phyloP scores from a whole-genome alignment of 1,284 basidiomycete genomes.

The Abortiporus biennis region DNA sequence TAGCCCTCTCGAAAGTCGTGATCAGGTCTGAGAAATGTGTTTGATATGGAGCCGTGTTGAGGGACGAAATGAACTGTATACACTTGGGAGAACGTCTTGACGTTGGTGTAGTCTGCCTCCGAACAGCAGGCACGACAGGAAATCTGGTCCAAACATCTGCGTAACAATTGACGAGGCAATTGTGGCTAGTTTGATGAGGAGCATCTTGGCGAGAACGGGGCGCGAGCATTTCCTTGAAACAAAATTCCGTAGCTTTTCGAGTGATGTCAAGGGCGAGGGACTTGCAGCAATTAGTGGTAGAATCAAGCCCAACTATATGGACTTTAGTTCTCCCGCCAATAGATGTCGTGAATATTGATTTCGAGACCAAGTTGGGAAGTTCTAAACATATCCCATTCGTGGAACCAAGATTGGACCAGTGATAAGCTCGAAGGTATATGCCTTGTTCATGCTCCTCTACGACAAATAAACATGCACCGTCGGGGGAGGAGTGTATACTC shows the following conservation, averaged over 20 bases:
- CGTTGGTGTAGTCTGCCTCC: slow-evolving; percentile 35
- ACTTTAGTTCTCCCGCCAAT: slow-evolving; percentile 33
- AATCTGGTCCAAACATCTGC: slow-evolving; percentile 59
- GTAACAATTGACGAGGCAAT: slow-evolving; percentile 50
- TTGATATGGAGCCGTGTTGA: slow-evolving; percentile 27
- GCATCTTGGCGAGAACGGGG: slow-evolving; percentile 16
- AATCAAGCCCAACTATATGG: slow-evolving; percentile 36
- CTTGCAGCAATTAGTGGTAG: slow-evolving; percentile 18
- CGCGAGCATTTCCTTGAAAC: slow-evolving; percentile 35
- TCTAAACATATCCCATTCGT: slow-evolving; percentile 35
- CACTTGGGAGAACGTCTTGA: slow-evolving; percentile 27
- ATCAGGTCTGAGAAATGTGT: slow-evolving; percentile 42
- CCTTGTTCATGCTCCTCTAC: slow-evolving; percentile 9
- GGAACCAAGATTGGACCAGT: slow-evolving; percentile 52
- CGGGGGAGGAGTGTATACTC: slow-evolving; percentile 40
- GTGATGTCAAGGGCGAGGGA: slow-evolving; percentile 47
- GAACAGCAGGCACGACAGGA: slow-evolving; percentile 50
- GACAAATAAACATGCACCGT: slow-evolving; percentile 44
- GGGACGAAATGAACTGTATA: slow-evolving; percentile 40
- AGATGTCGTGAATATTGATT: slow-evolving; percentile 34
- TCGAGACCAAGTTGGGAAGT: slow-evolving; percentile 21
- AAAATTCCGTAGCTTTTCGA: slow-evolving; percentile 46
- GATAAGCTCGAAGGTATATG: slow-evolving; percentile 33
- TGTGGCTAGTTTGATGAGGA: slow-evolving; percentile 29
- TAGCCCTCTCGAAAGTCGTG: slow-evolving; percentile 36